Conservation (phyloP, 2,329 filamentous ascomycete genomes). For the Epichloe elymi region DNA sequence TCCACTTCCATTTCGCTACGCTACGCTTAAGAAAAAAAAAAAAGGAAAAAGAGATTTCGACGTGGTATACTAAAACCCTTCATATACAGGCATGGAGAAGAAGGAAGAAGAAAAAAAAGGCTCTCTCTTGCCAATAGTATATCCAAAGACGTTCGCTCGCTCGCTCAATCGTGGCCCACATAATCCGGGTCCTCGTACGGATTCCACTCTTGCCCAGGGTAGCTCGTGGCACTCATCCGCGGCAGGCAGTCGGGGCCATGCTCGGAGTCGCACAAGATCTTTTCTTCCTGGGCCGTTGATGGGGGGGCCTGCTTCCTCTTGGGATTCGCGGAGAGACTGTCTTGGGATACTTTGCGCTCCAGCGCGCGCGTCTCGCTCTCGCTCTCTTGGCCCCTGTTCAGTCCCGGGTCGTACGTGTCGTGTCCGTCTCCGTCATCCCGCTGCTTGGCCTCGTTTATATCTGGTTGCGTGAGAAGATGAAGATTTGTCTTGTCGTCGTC, state of each 20-base stretch:
- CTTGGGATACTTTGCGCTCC: slow-evolving; percentile 1
- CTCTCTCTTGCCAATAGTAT: slow-evolving; percentile 21
- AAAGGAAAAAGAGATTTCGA: too few relatives aligned
- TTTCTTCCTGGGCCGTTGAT: slow-evolving; percentile 7
- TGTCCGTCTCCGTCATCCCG: too few relatives aligned
- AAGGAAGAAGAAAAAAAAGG: slow-evolving; percentile 33
- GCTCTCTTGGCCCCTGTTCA: not conserved
- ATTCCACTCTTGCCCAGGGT: slow-evolving; percentile 60
- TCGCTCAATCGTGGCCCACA: slow-evolving; percentile 12
- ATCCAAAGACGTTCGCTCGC: too few relatives aligned
- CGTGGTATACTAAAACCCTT: too few relatives aligned
- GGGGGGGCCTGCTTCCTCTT: not conserved
- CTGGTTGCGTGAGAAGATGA: too few relatives aligned
- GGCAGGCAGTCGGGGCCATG: slow-evolving; percentile 20
- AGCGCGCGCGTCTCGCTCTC: not conserved
- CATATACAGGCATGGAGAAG: slow-evolving; percentile 25
- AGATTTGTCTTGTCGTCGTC: too few relatives aligned
- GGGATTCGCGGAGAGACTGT: not conserved
- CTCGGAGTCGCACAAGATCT: too few relatives aligned
- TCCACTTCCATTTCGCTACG: too few relatives aligned
- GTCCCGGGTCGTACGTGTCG: too few relatives aligned
- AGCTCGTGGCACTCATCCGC: slow-evolving; percentile 53
- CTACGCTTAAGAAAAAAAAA: not conserved
- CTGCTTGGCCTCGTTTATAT: too few relatives aligned
- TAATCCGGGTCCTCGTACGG: slow-evolving; percentile 31